Evolutionary conservation across 1,284 basidiomycete species (phyloP).

Genomic region (Cutaneotrichosporon cavernicola): DNA sequence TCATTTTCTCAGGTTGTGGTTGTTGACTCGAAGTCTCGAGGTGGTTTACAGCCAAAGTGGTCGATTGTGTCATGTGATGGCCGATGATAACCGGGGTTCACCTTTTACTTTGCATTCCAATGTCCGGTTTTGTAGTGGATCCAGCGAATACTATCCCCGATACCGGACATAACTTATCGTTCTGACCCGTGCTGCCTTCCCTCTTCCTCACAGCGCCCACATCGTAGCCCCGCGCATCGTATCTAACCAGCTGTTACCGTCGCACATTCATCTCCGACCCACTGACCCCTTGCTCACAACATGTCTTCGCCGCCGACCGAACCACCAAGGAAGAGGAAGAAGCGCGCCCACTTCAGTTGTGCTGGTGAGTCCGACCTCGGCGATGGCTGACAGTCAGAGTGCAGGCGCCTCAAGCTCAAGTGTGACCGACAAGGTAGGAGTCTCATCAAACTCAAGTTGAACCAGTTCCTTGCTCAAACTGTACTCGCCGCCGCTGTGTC

Average conservation of each 20-base stretch:
- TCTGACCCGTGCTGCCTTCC: not conserved
- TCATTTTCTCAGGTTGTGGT: too few species aligned
- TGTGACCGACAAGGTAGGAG: constrained; percentile 30
- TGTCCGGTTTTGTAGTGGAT: not conserved
- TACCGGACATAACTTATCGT: not conserved
- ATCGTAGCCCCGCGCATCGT: constrained; percentile 3
- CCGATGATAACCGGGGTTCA: not conserved
- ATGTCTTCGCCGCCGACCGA: constrained; percentile 2
- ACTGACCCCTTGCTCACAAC: not conserved
- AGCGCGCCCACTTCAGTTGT: constrained; percentile 11
- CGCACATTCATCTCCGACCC: constrained; percentile 4
- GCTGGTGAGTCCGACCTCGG: constrained; percentile 10
- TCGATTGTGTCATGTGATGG: not conserved
- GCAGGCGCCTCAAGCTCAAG: constrained; percentile 33
- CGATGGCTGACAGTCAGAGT: constrained; percentile 24
- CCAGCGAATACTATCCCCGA: constrained; percentile 1
- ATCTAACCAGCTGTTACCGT: not conserved
- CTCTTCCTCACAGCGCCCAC: not conserved
- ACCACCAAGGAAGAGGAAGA: constrained; percentile 15
- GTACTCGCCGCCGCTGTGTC: constrained; percentile 31
- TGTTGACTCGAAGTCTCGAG: too few species aligned
- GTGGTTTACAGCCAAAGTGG: too few species aligned
- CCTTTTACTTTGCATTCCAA: not conserved
- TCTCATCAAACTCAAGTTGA: not conserved
- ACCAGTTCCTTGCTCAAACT: constrained; percentile 37